Percentiles rank a stretch among this genome's conserved stretches.
These are phyloP conservation scores for Boletus rubescentipes DNA, from an alignment of 768 basidiomycete genomes.

Conservation along the genomic window DNA sequence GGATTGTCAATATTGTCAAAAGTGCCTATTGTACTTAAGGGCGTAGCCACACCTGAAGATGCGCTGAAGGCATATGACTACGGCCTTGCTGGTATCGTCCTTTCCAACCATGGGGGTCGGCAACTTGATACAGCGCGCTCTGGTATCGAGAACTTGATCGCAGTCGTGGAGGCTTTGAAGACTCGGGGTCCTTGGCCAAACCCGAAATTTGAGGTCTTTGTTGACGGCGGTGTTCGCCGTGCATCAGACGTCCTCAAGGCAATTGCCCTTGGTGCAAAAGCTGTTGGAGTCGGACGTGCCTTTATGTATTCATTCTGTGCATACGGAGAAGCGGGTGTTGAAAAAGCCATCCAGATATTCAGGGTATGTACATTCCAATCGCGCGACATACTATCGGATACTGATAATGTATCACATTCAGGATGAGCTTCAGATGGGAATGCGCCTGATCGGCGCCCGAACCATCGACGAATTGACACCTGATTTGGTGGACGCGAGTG, in stretches of 20 bases:
- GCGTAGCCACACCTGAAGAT: conserved; percentile 80
- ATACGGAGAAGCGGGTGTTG: conserved; percentile 86
- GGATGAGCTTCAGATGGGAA: conserved; percentile 97
- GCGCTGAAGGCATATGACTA: conserved; percentile 77
- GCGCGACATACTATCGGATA: conserved; percentile 51
- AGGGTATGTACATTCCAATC: conserved; percentile 50
- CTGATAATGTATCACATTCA: conserved; percentile 26
- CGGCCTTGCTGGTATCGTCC: conserved; percentile 67
- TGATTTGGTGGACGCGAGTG: conserved; percentile 79
- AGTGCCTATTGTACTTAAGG: conserved; percentile 89
- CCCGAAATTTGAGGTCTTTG: conserved; percentile 74
- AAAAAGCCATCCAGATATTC: conserved; percentile 75
- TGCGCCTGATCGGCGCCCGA: conserved; percentile 85
- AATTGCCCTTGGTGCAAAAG: conserved; percentile 78
- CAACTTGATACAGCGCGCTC: conserved; percentile 78
- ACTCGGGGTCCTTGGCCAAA: conserved; percentile 72
- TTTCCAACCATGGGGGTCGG: conserved; percentile 79
- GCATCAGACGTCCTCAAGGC: conserved; percentile 88
- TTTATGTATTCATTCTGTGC: conserved; percentile 84
- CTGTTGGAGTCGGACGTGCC: conserved; percentile 76
- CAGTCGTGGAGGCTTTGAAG: conserved; percentile 71
- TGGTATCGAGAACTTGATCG: conserved; percentile 79
- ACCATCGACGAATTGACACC: conserved; percentile 76
- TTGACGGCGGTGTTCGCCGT: conserved; percentile 91
- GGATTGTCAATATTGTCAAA: background rate